Base-by-base conservation (phyloP, 2,329 filamentous ascomycete species). In the Aspergillus piperis region DNA sequence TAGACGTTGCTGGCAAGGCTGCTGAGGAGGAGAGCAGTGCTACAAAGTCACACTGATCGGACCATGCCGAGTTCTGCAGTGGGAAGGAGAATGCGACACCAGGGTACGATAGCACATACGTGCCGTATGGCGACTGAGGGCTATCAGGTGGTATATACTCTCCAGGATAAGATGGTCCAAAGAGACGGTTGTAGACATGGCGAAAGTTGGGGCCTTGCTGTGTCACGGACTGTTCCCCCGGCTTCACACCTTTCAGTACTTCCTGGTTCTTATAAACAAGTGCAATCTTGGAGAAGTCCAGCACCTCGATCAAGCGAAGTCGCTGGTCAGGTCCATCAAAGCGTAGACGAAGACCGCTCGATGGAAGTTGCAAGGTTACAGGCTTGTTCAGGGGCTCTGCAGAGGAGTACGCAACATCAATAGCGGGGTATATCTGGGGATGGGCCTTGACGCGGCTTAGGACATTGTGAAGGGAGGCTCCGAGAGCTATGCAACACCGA, bases 291-390 rank as follows among this genome's bases (percentile, higher is more conserved):
- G 89, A 88, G 73, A 99, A 97, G 78, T 98, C 92, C 57, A 91
- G 78, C 7, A 98, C 87, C 76, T 99, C 95, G 67, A 99, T 91
- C 62, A 99, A 80, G 2, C 95, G 90, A 44, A 99, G 81, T 38
- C 94, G 87, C 77, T 99, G 95, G 70, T 98, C 93, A 3, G 91
- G 88, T 0, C 93, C 95, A 73, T 99, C 95, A 72, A 99, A 99
- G 44, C 91, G 91, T 56, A 99, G 80, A 11, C 94, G 90, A 30
- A 99, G 77, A 27, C 95, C 95, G 77, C 98, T 99, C 3, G 86
- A 84, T 1, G 93, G 90, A 3, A 99, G 85, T 17, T 83, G 83
- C 58, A 98, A 78, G 47, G 91, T 81, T 17, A 97, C 85, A 0
- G 92, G 91, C 27, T 91, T 86, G 32, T 82, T 83, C 36, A 97